Base-by-base conservation (phyloP, 2,329 filamentous ascomycete species). In the Coniochaeta sp. region DNA sequence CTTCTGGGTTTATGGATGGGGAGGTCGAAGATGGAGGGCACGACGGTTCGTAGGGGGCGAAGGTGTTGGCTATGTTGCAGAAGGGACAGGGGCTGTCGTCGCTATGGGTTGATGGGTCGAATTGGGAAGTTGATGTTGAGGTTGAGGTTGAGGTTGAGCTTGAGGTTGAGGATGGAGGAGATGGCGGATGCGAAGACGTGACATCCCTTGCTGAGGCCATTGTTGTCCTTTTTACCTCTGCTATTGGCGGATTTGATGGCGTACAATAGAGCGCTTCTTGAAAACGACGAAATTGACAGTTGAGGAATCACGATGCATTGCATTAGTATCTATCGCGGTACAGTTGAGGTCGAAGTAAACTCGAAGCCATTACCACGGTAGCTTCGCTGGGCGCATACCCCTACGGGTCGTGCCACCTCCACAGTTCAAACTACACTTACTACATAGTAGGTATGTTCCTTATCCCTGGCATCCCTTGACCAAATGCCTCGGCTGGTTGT, bases 21-120 rank as follows among this genome's bases (percentile, higher is more conserved):
- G 73, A 69, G 52, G 72, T 66, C 16, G 76, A 54, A 1, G 72
- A 58, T 0, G 81, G 81, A 0, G 82, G 81, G 1, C 66, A 43
- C 31, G 69, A 58, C 2, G 80, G 78, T 59, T 77, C 67, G 71
- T 77, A 82, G 2, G 83, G 74, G 0, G 73, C 63, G 69, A 82
- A 86, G 60, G 74, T 66, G 31, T 70, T 63, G 26, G 80, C 75
- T 66, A 89, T 89, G 63, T 71, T 73, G 77, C 86, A 89, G 70
- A 89, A 89, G 9, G 86, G 83, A 65, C 86, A 89, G 52, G 60
- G 44, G 22, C 52, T 6, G 43, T 70, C 67, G 26, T 70, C 69
- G 31, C 58, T 11, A 19, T 24, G 22, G 31, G 59, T 43, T 34
- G 60, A 44, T 3, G 62, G 57, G 59, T 68, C 65, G 58, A 65